Evolutionary conservation across 2,329 filamentous ascomycete species (phyloP).

Genomic region (Cordyceps tenuipes): DNA sequence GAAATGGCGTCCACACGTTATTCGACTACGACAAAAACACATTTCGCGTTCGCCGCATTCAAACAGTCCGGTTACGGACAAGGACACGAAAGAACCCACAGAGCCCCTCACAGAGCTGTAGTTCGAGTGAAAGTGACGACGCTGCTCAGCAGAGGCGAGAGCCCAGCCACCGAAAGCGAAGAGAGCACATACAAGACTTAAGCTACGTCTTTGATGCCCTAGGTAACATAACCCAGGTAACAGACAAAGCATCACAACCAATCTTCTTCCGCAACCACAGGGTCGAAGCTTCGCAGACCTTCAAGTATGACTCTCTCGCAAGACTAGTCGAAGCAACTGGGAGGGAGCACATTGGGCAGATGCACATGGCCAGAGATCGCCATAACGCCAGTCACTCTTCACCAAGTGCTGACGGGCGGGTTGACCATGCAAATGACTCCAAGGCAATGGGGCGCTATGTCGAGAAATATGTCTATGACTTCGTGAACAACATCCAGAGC

Average conservation of each 20-base stretch:
- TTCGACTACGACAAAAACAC: constrained; percentile 1
- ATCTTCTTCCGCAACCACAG: constrained; percentile 17
- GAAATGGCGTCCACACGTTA: neutral
- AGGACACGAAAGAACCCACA: neutral
- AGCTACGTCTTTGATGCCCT: constrained; percentile 17
- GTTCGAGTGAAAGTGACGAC: neutral
- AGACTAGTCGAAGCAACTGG: constrained; percentile 10
- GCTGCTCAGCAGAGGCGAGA: neutral
- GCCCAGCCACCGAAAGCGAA: neutral
- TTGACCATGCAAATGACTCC: constrained; percentile 6
- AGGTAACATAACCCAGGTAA: constrained; percentile 14
- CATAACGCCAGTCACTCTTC: neutral
- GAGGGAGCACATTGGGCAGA: constrained; percentile 12
- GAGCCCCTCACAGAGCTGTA: neutral
- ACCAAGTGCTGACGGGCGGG: neutral
- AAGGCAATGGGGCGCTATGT: constrained; percentile 11
- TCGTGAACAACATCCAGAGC: constrained; percentile 8
- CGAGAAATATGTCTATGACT: constrained; percentile 10
- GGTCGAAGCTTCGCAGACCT: constrained; percentile 14
- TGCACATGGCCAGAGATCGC: neutral
- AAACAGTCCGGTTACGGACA: neutral
- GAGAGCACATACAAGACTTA: constrained; percentile 15
- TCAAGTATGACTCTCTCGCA: constrained; percentile 10
- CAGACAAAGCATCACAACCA: constrained; percentile 17
- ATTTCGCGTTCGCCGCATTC: neutral